A percentile compares a stretch with the other conserved stretches of the same genome.
Evolutionary conservation across 139 green algal genomes (phyloP).

Genomic region (Diplosphaera chodatii): DNA sequence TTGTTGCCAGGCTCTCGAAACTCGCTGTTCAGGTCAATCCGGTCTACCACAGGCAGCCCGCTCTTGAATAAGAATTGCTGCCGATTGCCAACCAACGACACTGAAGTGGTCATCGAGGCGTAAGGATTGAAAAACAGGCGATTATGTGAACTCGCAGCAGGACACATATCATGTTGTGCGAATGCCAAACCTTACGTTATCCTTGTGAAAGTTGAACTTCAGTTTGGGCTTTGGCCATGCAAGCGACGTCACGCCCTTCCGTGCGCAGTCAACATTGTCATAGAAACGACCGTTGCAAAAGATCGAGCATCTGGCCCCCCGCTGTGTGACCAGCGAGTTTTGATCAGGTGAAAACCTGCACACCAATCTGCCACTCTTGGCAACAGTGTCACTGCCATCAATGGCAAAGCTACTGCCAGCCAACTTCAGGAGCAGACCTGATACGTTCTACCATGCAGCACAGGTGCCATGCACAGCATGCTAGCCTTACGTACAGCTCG

Average conservation of each 20-base stretch:
- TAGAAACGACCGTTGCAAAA: constrained; percentile 54
- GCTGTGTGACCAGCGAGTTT: constrained; percentile 16
- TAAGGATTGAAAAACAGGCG: no score
- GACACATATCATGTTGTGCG: no score
- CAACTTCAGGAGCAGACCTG: no score
- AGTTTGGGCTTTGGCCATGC: constrained; percentile 80
- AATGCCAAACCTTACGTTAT: constrained; percentile 7
- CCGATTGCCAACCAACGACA: no score
- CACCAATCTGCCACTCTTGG: no score
- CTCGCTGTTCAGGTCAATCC: constrained; percentile 14
- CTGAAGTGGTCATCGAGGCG: no score
- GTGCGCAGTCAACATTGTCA: constrained; percentile 37
- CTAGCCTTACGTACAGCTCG: constrained; percentile 11
- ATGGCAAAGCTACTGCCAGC: no score
- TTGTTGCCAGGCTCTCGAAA: constrained; percentile 70
- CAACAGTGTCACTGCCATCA: no score
- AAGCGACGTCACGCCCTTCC: constrained; percentile 39
- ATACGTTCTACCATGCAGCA: no score
- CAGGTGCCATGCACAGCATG: neutral
- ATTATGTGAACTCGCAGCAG: no score
- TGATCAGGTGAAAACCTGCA: constrained; percentile 33
- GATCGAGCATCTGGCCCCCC: constrained; percentile 23
- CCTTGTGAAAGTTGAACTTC: constrained; percentile 42
- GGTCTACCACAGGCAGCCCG: neutral
- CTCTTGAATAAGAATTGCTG: constrained; percentile 13